Evolutionary conservation across 192 early-diverging fungal species (phyloP), one percentile per base, ranked within the genome.

Genomic region (Dissophora ornata): DNA sequence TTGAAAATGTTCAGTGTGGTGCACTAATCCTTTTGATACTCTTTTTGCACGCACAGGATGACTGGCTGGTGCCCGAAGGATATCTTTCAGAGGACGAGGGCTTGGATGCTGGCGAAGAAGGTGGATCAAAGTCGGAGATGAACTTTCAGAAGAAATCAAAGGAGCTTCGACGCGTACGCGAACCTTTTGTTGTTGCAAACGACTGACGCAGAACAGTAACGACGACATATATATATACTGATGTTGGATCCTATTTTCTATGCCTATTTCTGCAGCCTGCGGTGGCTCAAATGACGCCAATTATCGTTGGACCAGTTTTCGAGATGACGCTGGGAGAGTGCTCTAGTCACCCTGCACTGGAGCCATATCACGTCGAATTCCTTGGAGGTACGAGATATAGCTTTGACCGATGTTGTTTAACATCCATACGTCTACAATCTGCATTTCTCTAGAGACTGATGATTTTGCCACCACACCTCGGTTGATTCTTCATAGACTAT

Each of bases 81-180:
- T 97, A 95, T 82, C 79, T 97, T 2, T 94, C 92, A 4, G 92
- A 93, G 41, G 93, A 93, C 71, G 93, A 94, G 55, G 80, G 80
- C 2, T 34, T 84, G 15, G 73, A 77, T 51, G 73, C 64, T 48
- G 73, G 73, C 6, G 73, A 77, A 28, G 73, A 77, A 28, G 73
- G 69, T 21, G 70, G 63, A 11, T 46, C 50, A 28, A 69, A 61
- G 22, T 29, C 52, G 1, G 58, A 67, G 34, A 41, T 44, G 11
- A 22, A 1, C 8, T 42, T 63, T 2, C 38, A 47, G 9, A 67
- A 60, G 24, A 66, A 67, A 34, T 57, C 58, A 10, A 77, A 77
- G 36, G 73, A 77, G 21, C 32, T 47, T 13, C 57, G 64, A 30
- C 63, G 73, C 11, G 73, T 77, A 67, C 48, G 73, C 49, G 18